Base-by-base conservation (phyloP, 257 asterid species). In the Plantago elongata region DNA sequence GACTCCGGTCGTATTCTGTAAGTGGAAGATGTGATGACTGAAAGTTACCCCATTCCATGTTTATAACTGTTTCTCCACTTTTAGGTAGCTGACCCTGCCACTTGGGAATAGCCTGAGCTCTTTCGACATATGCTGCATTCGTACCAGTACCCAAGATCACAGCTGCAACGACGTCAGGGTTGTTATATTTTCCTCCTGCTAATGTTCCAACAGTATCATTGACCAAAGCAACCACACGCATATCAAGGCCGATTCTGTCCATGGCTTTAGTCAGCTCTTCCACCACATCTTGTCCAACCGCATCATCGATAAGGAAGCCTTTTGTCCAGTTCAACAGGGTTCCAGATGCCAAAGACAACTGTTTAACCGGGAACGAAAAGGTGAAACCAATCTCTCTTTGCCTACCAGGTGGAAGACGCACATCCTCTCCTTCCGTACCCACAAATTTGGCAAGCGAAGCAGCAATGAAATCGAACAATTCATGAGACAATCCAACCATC, bases 1-100 rank as follows among this genome's bases (percentile, higher is more conserved):
- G 86, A 62, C 72, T 73, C 51, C 72, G 85, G 68, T 92, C 99
- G 55, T 83, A 89, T 73, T 81, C 87, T 7, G 99, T 84, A 29
- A 87, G 74, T 16, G 97, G 96, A 75, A 92, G 86, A 80, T 86
- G 96, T n/a, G 97, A 80, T 9, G 96, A 86, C 55, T 76, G 78
- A 65, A 92, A 89, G 61, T 85, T 89, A 61, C 99, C 99, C 97
- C 99, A 92, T 74, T 92, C 99, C 95, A 84, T 84, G 84, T 92
- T 92, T 71, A 93, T 84, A 47, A 93, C 97, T 96, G 85, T 87
- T 67, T 87, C 95, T 68, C 92, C 94, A 2, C 89, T 76, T 64
- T 76, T 78, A 16, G 97, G 86, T 60, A 79, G 77, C 51, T 60
- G 74, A 46, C 88, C 95, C 51, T 84, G 84, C 90, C 87, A 78